Evolutionary conservation across 2,329 filamentous ascomycete genomes (phyloP).

Genomic region (Stagonosporopsis tanaceti): DNA sequence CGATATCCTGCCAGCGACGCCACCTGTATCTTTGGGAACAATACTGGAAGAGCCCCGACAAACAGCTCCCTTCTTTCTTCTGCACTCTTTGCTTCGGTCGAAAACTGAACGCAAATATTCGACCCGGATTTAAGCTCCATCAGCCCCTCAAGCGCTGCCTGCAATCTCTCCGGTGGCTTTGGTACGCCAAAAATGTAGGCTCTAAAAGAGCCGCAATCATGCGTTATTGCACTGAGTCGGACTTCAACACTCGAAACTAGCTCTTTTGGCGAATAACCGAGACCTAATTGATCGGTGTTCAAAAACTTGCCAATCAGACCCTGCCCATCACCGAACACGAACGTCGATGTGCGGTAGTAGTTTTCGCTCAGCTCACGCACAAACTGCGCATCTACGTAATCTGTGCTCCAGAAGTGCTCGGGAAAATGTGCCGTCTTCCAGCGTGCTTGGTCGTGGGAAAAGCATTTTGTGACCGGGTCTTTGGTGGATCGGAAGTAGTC

Average conservation of each 20-base stretch:
- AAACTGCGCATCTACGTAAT: constrained; percentile 16
- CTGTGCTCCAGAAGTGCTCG: constrained; percentile 25
- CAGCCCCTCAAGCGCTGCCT: constrained; percentile 24
- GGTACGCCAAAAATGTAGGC: constrained; percentile 31
- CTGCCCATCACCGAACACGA: constrained; percentile 28
- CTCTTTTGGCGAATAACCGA: constrained; percentile 19
- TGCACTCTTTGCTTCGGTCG: constrained; percentile 21
- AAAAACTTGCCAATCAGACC: constrained; percentile 28
- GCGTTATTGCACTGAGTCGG: constrained; percentile 25
- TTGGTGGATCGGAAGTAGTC: constrained; percentile 31
- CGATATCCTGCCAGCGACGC: constrained; percentile 18
- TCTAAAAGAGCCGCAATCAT: constrained; percentile 29
- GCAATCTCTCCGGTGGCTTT: constrained; percentile 26
- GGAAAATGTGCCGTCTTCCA: constrained; percentile 31
- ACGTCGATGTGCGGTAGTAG: constrained; percentile 30
- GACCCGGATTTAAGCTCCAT: constrained; percentile 25
- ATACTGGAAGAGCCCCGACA: constrained; percentile 9
- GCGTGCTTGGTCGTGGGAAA: constrained; percentile 24
- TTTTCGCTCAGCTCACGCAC: constrained; percentile 26
- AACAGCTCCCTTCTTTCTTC: constrained; percentile 23
- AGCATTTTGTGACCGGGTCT: constrained; percentile 27
- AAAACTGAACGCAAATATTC: constrained; percentile 24
- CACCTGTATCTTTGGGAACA: constrained; percentile 18
- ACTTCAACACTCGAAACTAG: constrained; percentile 26
- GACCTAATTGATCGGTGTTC: constrained; percentile 22